Base-by-base conservation (phyloP, 2,329 filamentous ascomycete species). In the Tolypocladium ovalisporum region DNA sequence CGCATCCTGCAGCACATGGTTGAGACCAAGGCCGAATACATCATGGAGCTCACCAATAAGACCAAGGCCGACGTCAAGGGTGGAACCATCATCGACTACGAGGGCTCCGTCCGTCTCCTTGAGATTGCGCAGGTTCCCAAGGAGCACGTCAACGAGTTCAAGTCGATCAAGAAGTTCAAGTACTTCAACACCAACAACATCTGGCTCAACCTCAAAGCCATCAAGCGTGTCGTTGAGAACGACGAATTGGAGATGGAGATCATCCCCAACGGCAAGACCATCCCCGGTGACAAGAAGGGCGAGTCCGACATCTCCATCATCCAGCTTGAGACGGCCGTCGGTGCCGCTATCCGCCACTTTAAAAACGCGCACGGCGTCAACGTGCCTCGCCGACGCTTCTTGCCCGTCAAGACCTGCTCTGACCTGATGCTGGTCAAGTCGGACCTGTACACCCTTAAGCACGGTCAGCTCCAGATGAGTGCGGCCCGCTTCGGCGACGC, bases 111-210 rank as follows among this genome's bases (percentile, higher is more conserved):
- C 66, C 92, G 94, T 71, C 88, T 99, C 65, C 88, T 99, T 56
- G 94, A 99, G 81, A 97, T 99, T 68, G 94, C 94, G 17, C 94
- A 99, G 82, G 94, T 99, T 39, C 94, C 94, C 77, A 99, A 97
- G 86, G 90, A 99, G 82, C 94, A 99, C 78, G 90, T 94, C 74
- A 97, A 99, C 79, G 94, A 99, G 80, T 99, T 99, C 90, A 99
- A 99, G 87, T 97, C 92, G 54, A 99, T 99, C 83, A 99, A 99
- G 88, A 99, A 99, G 84, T 99, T 99, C 88, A 97, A 96, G 84
- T 99, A 99, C 86, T 99, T 99, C 88, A 99, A 99, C 86, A 99
- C 94, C 77, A 99, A 99, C 89, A 99, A 99, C 85, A 97, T 99
- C 78, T 99, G 94, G 94, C 89, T 99, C 83, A 96, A 96, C 80